Evolutionary conservation across 129 eudicot genomes (phyloP).

Genomic region (Ambrosia trifida): DNA sequence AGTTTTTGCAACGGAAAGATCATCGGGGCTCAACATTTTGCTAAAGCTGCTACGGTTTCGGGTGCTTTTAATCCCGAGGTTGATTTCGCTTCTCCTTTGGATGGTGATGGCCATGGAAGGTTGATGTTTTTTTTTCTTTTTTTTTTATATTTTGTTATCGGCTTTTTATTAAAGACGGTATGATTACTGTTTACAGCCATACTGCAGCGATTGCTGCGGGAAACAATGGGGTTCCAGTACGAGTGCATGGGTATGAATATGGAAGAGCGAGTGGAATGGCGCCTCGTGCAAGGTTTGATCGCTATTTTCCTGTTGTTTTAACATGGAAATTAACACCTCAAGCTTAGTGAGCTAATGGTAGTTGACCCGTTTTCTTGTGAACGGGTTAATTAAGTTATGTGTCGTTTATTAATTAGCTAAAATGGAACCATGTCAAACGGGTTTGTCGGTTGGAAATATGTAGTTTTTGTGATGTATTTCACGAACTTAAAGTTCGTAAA

Average conservation of each 20-base stretch:
- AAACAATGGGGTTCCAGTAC: conserved; percentile 91
- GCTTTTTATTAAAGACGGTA: not conserved
- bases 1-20: conserved; percentile 91
- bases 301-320: not conserved
- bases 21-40: conserved; percentile 98
- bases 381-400: not conserved
- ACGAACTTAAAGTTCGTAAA: too few relatives aligned
- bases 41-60: conserved; percentile 89
- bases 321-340: not conserved
- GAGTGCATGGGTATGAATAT: conserved; percentile 83
- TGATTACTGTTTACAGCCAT: conserved; percentile 54
- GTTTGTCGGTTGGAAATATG: too few relatives aligned
- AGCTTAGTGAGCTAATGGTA: not conserved
- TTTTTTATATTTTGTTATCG: not conserved
- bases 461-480: too few relatives aligned
- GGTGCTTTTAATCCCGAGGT: conserved; percentile 80
- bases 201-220: conserved; percentile 99
- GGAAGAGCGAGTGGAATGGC: conserved; percentile 99
- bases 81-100: conserved; percentile 98
- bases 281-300: conserved; percentile 88
- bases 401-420: not conserved
- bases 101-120: conserved; percentile 99
- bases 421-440: conserved; percentile 3
- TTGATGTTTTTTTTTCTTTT: conserved; percentile 18
- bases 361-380: not conserved